Evolutionary conservation across 306 rosid genomes (phyloP).

Genomic region (Trifolium pratense): DNA sequence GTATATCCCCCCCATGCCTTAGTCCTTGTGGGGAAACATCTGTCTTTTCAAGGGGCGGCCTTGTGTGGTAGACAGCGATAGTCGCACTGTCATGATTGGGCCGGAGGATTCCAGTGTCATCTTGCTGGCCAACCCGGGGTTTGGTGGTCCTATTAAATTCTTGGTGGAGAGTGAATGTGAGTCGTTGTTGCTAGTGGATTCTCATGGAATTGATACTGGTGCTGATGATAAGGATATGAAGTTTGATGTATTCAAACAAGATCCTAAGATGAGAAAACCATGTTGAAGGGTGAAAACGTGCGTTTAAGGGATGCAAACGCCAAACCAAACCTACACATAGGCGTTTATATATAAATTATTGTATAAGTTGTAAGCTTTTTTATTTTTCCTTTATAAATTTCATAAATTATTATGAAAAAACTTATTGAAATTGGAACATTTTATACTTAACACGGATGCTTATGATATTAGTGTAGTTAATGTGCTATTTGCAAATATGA

Average conservation of each 20-base stretch:
- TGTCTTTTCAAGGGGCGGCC: slow-evolving; percentile 49
- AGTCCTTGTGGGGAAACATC: slow-evolving; percentile 66
- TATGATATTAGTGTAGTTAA: too few relatives aligned
- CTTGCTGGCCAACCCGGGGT: slow-evolving; percentile 61
- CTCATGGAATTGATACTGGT: background rate
- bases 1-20: slow-evolving; percentile 54
- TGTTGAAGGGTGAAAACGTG: too few relatives aligned
- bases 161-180: slow-evolving; percentile 66
- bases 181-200: slow-evolving; percentile 64
- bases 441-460: too few relatives aligned
- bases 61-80: slow-evolving; percentile 66
- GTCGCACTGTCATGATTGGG: slow-evolving; percentile 59
- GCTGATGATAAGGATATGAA: slow-evolving; percentile 23
- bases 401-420: too few relatives aligned
- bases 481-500: too few relatives aligned
- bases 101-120: slow-evolving; percentile 34
- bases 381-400: too few relatives aligned
- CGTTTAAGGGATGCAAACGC: too few relatives aligned
- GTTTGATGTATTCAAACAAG: slow-evolving; percentile 62
- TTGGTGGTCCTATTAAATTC: slow-evolving; percentile 77
- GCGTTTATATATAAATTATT: too few relatives aligned
- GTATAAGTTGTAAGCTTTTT: too few relatives aligned
- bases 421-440: too few relatives aligned
- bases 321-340: too few relatives aligned
- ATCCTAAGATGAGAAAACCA: too few relatives aligned